Evolutionary conservation across 2,329 filamentous ascomycete species (phyloP), one percentile per base, ranked within the genome.

Genomic region (Pestalotiopsis sp.): DNA sequence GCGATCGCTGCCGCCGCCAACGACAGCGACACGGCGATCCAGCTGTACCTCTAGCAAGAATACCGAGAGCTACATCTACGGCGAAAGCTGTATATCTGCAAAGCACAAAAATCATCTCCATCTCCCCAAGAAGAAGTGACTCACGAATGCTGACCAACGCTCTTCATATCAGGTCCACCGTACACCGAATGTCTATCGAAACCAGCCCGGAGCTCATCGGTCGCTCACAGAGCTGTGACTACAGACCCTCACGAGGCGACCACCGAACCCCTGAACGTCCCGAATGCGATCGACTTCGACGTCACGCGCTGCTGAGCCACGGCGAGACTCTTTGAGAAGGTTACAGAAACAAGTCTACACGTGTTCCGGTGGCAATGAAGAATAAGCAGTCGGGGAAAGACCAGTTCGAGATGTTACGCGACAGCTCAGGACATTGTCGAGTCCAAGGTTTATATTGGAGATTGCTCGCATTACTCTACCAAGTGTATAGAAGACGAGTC

Each of bases 231-330:
- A 35, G 30, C 30, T 9, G 6, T 9, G 30, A 35, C 6, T 9
- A 35, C 70, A 68, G 5, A 67, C 78, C 3, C 73, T 78, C 64
- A 73, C 52, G 68, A 69, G 71, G 71, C 30, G 72, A 73, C 6
- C 72, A 68, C 71, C 55, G 67, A 66, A n/a, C 73, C 76, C 0
- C 64, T 77, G 22, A 70, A 68, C 20, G 70, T 79, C 3, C 68
- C 80, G 22, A 72, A 69, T 11, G 74, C 76, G 2, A 77, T 81
- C 39, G 80, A 79, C 70, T 79, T 80, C 64, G 76, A 78, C 38
- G 71, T 80, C 3, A 75, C 75, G n/a, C 79, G 40, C 66, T 80
- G 11, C 75, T 75, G 63, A 79, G 79, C 2, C 64, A 78, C 7
- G 77, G 77, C 6, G 71, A 69, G 0, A 76, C 73, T 64, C 72